phyloP scores from a whole-genome alignment of 2,329 filamentous ascomycete species.

The Phyllosticta citribraziliensis region DNA sequence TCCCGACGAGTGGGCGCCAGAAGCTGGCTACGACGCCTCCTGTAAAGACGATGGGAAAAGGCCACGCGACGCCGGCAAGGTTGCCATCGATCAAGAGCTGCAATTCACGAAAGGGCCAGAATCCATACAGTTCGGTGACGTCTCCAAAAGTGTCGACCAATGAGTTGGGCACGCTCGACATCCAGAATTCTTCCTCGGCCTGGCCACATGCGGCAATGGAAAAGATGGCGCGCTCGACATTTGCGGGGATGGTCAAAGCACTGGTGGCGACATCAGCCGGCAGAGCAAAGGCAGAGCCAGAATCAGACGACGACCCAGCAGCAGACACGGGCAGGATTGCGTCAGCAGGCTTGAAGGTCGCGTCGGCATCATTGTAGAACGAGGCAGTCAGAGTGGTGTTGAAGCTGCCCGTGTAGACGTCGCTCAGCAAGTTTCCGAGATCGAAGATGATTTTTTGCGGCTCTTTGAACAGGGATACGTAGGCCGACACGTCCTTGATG shows the following conservation, averaged over 20 bases:
- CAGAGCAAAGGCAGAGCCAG: constrained; percentile 57
- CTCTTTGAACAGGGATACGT: constrained; percentile 56
- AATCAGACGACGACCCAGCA: constrained; percentile 38
- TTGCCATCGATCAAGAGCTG: constrained; percentile 64
- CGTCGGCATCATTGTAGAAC: constrained; percentile 49
- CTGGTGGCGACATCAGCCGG: constrained; percentile 53
- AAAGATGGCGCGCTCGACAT: constrained; percentile 60
- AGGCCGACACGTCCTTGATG: constrained; percentile 68
- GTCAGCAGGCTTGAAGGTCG: constrained; percentile 42
- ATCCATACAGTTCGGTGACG: constrained; percentile 52
- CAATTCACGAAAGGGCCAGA: constrained; percentile 67
- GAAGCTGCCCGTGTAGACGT: constrained; percentile 62
- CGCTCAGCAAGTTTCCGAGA: constrained; percentile 61
- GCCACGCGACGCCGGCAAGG: constrained; percentile 68
- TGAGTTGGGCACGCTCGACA: constrained; percentile 61
- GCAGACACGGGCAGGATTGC: constrained; percentile 57
- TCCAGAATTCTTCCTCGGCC: constrained; percentile 74
- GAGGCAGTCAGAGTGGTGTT: constrained; percentile 65
- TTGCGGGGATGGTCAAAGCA: constrained; percentile 53
- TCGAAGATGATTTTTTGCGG: constrained; percentile 72
- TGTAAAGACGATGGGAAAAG: constrained; percentile 73
- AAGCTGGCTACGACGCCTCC: constrained; percentile 68
- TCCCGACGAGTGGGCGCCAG: constrained; percentile 68
- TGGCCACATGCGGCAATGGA: constrained; percentile 72
- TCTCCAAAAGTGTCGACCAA: constrained; percentile 49